Conservation (phyloP, 192 early-diverging fungal genomes). For the Coemansia sp. region DNA sequence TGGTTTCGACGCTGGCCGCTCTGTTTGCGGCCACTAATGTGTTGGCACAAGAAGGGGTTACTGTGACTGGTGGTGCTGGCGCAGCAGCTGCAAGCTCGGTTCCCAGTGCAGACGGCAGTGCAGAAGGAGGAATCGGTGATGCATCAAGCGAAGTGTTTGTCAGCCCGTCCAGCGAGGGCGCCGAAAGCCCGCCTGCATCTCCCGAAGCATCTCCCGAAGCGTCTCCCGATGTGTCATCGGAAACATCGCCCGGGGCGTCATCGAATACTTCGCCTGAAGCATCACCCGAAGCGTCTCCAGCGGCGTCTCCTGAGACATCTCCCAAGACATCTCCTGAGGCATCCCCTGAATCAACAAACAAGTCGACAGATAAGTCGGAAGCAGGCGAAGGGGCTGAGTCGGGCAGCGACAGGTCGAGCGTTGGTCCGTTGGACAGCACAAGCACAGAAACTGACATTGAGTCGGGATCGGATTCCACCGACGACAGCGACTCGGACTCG, state of each 20-base stretch:
- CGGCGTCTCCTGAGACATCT: not conserved
- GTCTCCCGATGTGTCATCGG: too few species aligned
- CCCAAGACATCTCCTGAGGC: not conserved
- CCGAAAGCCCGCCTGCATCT: not conserved
- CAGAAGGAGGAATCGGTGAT: not conserved
- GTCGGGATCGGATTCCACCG: not conserved
- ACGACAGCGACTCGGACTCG: not conserved
- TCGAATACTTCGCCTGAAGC: not conserved
- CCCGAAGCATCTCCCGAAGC: too few species aligned
- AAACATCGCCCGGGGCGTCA: not conserved
- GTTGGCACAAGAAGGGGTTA: not conserved
- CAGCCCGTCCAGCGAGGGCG: not conserved
- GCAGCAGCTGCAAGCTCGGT: not conserved
- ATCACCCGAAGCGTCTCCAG: not conserved
- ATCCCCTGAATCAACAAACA: too few species aligned
- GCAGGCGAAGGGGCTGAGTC: not conserved
- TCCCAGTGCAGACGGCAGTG: not conserved
- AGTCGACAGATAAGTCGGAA: too few species aligned
- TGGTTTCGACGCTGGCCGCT: not conserved
- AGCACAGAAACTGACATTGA: not conserved
- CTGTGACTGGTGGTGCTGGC: not conserved
- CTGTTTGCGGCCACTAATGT: conserved; percentile 4
- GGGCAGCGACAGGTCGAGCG: not conserved
- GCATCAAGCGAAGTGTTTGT: conserved; percentile 2
- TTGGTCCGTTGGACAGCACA: not conserved